phyloP scores from a whole-genome alignment of 768 basidiomycete genomes.

The Hebeloma cylindrosporum region DNA sequence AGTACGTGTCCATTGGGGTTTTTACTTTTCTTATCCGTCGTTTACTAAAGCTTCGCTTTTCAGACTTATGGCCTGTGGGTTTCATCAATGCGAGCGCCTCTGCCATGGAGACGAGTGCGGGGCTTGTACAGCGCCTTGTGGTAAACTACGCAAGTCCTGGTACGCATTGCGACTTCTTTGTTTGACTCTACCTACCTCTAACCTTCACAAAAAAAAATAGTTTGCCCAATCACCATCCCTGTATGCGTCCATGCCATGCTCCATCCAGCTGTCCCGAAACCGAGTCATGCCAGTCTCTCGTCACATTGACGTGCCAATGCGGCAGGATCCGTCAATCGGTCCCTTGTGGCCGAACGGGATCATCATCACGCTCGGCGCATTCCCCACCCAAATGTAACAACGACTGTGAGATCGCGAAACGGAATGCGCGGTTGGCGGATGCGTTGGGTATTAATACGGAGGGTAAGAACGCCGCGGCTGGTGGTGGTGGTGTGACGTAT shows the following conservation, averaged over 20 bases:
- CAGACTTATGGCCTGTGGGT: slow-evolving; percentile 78
- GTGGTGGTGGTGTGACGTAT: slow-evolving; percentile 48
- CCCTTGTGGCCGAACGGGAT: slow-evolving; percentile 61
- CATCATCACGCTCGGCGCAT: slow-evolving; percentile 44
- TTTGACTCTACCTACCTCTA: not conserved
- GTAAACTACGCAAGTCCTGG: slow-evolving; percentile 87
- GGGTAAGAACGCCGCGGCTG: slow-evolving; percentile 34
- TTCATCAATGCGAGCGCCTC: slow-evolving; percentile 78
- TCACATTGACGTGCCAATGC: slow-evolving; percentile 78
- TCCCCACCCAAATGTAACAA: slow-evolving; percentile 64
- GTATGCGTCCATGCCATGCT: slow-evolving; percentile 80
- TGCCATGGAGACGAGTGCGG: slow-evolving; percentile 89
- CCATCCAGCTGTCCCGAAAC: slow-evolving; percentile 82
- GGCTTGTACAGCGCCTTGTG: slow-evolving; percentile 71
- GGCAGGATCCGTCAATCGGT: slow-evolving; percentile 76
- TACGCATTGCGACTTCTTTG: slow-evolving; percentile 33
- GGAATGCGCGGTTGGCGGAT: slow-evolving; percentile 87
- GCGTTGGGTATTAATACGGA: slow-evolving; percentile 82
- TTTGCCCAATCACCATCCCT: slow-evolving; percentile 71
- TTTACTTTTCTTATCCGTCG: not conserved
- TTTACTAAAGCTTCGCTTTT: slow-evolving; percentile 2
- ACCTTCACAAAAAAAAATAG: slow-evolving; percentile 32
- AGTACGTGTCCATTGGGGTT: slow-evolving; percentile 40
- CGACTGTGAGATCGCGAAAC: slow-evolving; percentile 81
- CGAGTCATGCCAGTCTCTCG: slow-evolving; percentile 67